Conservation (phyloP, 2,329 filamentous ascomycete genomes). For the Ceratocystis ficicola region DNA sequence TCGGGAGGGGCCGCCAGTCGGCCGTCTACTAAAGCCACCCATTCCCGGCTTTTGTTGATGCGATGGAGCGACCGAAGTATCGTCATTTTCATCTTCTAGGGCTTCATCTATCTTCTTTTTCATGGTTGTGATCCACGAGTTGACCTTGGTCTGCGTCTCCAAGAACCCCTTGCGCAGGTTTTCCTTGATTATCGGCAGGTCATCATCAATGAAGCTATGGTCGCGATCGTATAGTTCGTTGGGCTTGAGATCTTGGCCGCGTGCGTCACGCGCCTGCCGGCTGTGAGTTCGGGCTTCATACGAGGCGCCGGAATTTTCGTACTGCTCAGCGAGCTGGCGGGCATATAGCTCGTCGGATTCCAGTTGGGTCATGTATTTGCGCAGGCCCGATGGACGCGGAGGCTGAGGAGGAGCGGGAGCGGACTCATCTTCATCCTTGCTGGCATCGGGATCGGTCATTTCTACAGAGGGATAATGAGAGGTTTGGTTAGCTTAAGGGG, state of each 20-base stretch:
- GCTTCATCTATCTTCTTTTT: conserved; percentile 92
- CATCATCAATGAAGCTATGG: conserved; percentile 89
- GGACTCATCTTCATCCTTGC: conserved; percentile 42
- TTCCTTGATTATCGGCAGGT: conserved; percentile 82
- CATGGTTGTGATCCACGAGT: conserved; percentile 79
- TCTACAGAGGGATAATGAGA: conserved; percentile 33
- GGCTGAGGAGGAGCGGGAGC: conserved; percentile 57
- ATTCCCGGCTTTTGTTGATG: conserved; percentile 14
- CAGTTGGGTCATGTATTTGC: conserved; percentile 60
- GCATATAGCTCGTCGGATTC: conserved; percentile 87
- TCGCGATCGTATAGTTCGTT: conserved; percentile 52
- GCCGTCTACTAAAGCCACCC: conserved; percentile 35
- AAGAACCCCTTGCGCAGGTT: conserved; percentile 89
- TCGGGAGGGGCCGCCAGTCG: conserved; percentile 46
- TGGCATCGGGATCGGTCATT: conserved; percentile 68
- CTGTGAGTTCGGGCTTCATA: conserved; percentile 43
- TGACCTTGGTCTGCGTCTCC: conserved; percentile 87
- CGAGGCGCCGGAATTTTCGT: conserved; percentile 47
- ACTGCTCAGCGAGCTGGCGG: conserved; percentile 84
- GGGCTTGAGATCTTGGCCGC: conserved; percentile 38
- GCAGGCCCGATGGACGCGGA: conserved; percentile 54
- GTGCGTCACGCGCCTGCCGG: conserved; percentile 25
- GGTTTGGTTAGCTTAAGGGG: background rate
- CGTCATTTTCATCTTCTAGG: conserved; percentile 57
- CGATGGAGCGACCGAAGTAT: conserved; percentile 20